These are phyloP conservation scores for Gyromitra esculenta DNA, from an alignment of 2,329 filamentous ascomycete species.

Conservation along the genomic window DNA sequence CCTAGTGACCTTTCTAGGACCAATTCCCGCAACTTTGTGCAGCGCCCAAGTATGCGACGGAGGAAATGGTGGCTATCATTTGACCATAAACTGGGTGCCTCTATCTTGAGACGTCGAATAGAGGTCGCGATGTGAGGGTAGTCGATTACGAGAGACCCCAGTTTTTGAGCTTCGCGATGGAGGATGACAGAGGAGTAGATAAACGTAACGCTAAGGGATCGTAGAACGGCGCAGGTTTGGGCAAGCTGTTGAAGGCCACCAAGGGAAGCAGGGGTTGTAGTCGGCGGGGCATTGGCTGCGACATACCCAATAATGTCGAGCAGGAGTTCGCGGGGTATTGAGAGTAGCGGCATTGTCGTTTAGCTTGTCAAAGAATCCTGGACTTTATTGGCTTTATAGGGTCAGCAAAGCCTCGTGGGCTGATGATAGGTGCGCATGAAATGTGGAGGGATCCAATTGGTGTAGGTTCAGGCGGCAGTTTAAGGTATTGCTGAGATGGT, in stretches of 20 bases:
- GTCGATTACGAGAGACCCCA: conserved; percentile 13
- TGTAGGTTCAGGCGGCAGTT: background rate
- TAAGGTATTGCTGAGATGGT: background rate
- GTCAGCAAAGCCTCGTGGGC: background rate
- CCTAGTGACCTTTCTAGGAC: conserved; percentile 1
- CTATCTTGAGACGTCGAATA: conserved; percentile 21
- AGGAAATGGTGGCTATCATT: background rate
- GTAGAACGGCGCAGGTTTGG: conserved; percentile 28
- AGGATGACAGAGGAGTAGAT: conserved; percentile 26
- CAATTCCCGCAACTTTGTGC: conserved; percentile 23
- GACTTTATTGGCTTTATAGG: background rate
- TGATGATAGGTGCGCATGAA: background rate
- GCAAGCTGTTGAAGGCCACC: conserved; percentile 1
- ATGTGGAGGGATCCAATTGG: background rate
- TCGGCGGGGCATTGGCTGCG: conserved; percentile 1
- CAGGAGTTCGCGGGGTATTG: conserved; percentile 24
- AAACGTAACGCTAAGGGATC: conserved; percentile 21
- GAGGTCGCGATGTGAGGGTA: conserved; percentile 31
- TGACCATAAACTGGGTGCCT: conserved; percentile 17
- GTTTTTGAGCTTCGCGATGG: conserved; percentile 6
- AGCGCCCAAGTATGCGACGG: conserved; percentile 5
- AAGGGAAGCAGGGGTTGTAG: background rate
- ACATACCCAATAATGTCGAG: conserved; percentile 34
- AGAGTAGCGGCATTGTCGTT: conserved; percentile 31
- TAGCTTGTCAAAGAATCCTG: background rate